Percentiles rank a stretch among this genome's conserved stretches.
Conservation (phyloP, 768 basidiomycete genomes). For the Chalciporus pseudorubinellus region DNA sequence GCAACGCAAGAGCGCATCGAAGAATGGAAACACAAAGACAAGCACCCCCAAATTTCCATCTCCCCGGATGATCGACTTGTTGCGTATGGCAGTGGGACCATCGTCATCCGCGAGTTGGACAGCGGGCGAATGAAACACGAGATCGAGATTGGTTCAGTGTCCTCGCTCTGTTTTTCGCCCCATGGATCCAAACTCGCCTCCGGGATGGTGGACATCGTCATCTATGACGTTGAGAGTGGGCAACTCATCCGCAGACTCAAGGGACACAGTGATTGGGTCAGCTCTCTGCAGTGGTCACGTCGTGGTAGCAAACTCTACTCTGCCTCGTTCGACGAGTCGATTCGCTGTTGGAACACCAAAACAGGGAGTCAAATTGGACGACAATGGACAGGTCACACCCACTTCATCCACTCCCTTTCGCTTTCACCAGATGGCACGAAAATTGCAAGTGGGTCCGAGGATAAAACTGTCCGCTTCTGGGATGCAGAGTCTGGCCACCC, state of each 20-base stretch:
- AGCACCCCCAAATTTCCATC: background rate
- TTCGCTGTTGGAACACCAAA: background rate
- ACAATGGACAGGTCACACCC: background rate
- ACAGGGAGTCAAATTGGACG: background rate
- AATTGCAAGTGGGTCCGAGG: too few species aligned
- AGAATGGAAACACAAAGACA: background rate
- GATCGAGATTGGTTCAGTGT: background rate
- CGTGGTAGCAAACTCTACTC: background rate
- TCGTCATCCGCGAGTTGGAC: background rate
- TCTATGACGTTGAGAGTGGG: conserved; percentile 2
- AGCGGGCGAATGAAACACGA: background rate
- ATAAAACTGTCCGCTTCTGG: too few species aligned
- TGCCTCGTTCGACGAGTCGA: background rate
- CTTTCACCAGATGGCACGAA: too few species aligned
- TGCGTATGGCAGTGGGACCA: background rate
- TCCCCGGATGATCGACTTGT: conserved; percentile 1
- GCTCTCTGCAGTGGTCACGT: background rate
- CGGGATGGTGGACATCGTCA: background rate
- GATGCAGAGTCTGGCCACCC: too few species aligned
- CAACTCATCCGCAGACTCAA: background rate
- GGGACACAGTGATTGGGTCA: background rate
- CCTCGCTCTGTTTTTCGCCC: background rate
- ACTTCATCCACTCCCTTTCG: too few species aligned
- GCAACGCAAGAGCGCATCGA: background rate
- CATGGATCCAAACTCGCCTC: conserved; percentile 2